These are phyloP conservation scores for Metarhizium robertsii DNA, from an alignment of 2,329 filamentous ascomycete genomes.

Conservation along the genomic window DNA sequence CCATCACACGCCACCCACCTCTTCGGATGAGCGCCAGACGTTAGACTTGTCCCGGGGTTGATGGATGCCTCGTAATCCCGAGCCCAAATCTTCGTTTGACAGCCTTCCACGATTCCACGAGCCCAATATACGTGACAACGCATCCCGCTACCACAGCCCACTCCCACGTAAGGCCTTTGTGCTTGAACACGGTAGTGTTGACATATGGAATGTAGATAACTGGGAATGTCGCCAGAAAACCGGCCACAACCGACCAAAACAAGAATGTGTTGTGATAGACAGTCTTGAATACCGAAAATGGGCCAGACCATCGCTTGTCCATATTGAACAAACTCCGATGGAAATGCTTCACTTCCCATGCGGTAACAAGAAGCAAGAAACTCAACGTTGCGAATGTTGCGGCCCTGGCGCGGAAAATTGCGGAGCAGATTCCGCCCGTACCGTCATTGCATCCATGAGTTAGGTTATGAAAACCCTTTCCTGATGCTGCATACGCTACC, in stretches of 20 bases:
- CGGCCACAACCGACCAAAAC: slow-evolving; percentile 53
- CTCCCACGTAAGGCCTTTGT: slow-evolving; percentile 59
- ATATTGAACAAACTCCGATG: slow-evolving; percentile 61
- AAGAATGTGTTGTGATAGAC: slow-evolving; percentile 61
- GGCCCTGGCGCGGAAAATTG: slow-evolving; percentile 55
- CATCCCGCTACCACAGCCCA: slow-evolving; percentile 59
- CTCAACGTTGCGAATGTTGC: slow-evolving; percentile 62
- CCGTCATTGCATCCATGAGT: slow-evolving; percentile 48
- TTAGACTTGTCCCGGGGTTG: slow-evolving; percentile 1
- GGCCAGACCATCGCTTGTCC: slow-evolving; percentile 41
- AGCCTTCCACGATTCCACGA: slow-evolving; percentile 63
- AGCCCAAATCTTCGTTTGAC: slow-evolving; percentile 43
- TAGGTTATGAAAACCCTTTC: slow-evolving; percentile 38
- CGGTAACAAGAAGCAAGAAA: slow-evolving; percentile 57
- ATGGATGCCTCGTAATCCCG: slow-evolving; percentile 18
- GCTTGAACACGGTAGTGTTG: slow-evolving; percentile 60
- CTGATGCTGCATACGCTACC: slow-evolving; percentile 42
- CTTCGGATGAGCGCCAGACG: not conserved
- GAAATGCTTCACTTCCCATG: slow-evolving; percentile 68
- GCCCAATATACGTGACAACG: slow-evolving; percentile 48
- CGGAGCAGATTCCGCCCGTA: slow-evolving; percentile 39
- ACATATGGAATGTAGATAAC: slow-evolving; percentile 60
- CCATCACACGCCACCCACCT: not conserved
- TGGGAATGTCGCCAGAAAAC: slow-evolving; percentile 51
- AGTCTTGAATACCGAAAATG: slow-evolving; percentile 45